Conservation (phyloP, 148 eudicot genomes). For the Linanthus parryae region DNA sequence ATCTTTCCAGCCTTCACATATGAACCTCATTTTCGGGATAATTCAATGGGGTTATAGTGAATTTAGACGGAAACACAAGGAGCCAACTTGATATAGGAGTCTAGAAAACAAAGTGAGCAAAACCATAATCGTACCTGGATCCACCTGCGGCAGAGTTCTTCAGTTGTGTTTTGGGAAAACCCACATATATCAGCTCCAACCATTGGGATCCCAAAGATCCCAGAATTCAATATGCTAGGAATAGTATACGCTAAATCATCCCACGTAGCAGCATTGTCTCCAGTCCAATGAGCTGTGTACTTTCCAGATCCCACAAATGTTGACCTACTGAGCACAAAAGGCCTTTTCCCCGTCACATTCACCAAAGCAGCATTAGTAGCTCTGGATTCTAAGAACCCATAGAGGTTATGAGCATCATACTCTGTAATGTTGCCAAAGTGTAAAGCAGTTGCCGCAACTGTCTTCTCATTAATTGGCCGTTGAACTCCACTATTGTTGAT, state of each 20-base stretch:
- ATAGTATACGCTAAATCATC: conserved; percentile 57
- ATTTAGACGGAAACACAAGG: no score
- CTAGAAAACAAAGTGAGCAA: no score
- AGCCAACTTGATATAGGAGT: no score
- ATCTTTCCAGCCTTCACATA: no score
- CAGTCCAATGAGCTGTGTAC: conserved; percentile 88
- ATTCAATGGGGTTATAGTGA: no score
- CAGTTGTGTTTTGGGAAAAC: conserved; percentile 48
- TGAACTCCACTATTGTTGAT: conserved; percentile 51
- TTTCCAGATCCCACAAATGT: conserved; percentile 79
- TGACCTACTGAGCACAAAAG: conserved; percentile 58
- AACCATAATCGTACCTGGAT: conserved; percentile 45
- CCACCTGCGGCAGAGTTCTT: conserved; percentile 79
- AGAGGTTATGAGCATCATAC: conserved; percentile 57
- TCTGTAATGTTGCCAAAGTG: conserved; percentile 43
- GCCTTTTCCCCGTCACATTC: conserved; percentile 46
- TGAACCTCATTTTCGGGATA: no score
- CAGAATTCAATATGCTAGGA: conserved; percentile 58
- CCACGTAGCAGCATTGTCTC: conserved; percentile 83
- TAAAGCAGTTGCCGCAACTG: conserved; percentile 52
- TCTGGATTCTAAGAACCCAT: conserved; percentile 57
- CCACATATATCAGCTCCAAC: conserved; percentile 91
- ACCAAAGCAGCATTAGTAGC: conserved; percentile 44
- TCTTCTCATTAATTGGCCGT: conserved; percentile 33
- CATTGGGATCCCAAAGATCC: conserved; percentile 81